phyloP scores from a whole-genome alignment of 1,284 basidiomycete genomes.

The Dichomitus squalens region DNA sequence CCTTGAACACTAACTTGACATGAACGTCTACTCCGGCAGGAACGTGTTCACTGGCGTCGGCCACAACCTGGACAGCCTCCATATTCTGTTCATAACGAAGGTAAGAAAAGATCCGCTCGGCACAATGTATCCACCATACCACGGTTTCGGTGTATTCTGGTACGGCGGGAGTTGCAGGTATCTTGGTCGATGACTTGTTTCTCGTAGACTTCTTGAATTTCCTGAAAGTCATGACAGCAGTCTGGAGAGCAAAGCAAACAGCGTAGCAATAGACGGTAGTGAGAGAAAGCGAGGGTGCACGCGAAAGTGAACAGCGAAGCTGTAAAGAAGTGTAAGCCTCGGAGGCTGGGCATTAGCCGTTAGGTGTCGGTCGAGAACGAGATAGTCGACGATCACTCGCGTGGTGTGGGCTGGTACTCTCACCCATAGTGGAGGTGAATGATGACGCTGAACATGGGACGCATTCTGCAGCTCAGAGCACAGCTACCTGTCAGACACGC shows the following conservation, averaged over 20 bases:
- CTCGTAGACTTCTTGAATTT: neutral
- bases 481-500: too few species aligned
- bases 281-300: neutral
- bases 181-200: too few species aligned
- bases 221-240: neutral
- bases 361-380: neutral
- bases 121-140: neutral
- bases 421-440: too few species aligned
- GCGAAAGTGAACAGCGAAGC: neutral
- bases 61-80: constrained; percentile 18
- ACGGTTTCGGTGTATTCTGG: neutral
- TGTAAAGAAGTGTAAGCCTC: neutral
- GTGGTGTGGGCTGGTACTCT: neutral
- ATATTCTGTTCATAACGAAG: neutral
- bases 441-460: too few species aligned
- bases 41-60: constrained; percentile 13
- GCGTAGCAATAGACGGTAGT: neutral
- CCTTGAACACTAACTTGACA: constrained; percentile 16
- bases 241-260: neutral
- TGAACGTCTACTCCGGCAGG: constrained; percentile 11
- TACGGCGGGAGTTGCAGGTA: neutral
- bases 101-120: neutral
- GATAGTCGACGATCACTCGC: neutral
- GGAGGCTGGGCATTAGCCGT: neutral
- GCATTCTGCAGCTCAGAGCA: too few species aligned